phyloP scores from a whole-genome alignment of 73 alveolate species.

The Blepharisma stoltei region DNA sequence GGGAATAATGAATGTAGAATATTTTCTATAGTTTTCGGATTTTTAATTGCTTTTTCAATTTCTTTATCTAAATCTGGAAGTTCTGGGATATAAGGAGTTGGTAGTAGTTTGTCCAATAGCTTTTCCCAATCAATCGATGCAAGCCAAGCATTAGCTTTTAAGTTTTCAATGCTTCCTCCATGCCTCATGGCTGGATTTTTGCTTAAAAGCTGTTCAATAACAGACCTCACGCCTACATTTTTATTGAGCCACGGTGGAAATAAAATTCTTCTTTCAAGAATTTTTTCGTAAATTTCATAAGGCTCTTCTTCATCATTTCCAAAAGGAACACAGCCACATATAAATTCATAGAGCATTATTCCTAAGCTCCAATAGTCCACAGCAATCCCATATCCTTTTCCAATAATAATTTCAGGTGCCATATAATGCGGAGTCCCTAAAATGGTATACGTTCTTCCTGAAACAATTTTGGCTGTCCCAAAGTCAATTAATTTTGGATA shows the following conservation, averaged over 20 bases:
- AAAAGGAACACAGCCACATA: constrained; percentile 42
- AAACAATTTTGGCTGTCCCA: constrained; percentile 61
- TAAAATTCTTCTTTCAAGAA: background rate
- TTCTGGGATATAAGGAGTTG: constrained; percentile 1
- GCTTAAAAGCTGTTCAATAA: background rate
- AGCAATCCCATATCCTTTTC: constrained; percentile 50
- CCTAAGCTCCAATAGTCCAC: constrained; percentile 57
- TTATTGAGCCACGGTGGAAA: background rate
- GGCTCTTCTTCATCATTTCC: constrained; percentile 30
- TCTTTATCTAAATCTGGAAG: background rate
- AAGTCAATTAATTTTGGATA: constrained; percentile 68
- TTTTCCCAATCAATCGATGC: background rate
- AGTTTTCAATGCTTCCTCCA: constrained; percentile 3
- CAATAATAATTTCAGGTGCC: constrained; percentile 57
- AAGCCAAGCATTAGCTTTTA: background rate
- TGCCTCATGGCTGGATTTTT: background rate
- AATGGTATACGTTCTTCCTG: constrained; percentile 46
- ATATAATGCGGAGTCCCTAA: constrained; percentile 59
- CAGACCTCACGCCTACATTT: background rate
- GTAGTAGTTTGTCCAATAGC: background rate
- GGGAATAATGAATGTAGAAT: too few species aligned
- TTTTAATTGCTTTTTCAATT: too few species aligned
- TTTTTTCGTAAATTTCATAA: constrained; percentile 23
- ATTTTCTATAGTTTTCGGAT: too few species aligned
- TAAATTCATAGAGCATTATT: constrained; percentile 42